Conservation (phyloP, 176 grass and related monocot genomes). For the Carex littledalei region DNA sequence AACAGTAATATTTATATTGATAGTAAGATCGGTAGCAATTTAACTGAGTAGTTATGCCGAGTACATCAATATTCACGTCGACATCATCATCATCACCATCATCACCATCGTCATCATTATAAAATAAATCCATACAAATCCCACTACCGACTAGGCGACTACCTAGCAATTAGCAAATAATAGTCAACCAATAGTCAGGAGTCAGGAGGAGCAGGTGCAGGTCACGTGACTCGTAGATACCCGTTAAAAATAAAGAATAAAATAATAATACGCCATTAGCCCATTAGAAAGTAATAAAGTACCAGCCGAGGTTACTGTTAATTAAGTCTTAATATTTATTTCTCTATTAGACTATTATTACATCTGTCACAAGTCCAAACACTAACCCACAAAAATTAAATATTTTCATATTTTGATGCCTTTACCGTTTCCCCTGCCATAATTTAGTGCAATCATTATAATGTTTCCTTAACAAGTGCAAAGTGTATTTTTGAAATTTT, state of each 20-base stretch:
- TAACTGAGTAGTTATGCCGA: too few species aligned
- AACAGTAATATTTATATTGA: too few species aligned
- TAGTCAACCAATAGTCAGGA: conserved; percentile 11
- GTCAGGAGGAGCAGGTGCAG: background rate
- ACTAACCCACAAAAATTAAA: background rate
- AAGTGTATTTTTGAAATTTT: background rate
- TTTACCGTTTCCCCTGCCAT: background rate
- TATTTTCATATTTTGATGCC: background rate
- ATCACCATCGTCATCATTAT: too few species aligned
- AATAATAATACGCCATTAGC: background rate
- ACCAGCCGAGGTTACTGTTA: background rate
- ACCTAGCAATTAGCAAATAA: background rate
- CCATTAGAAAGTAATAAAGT: background rate
- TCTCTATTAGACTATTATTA: background rate
- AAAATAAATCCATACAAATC: background rate
- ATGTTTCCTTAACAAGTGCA: background rate
- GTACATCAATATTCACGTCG: too few species aligned
- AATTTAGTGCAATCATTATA: background rate
- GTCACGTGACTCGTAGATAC: conserved; percentile 4
- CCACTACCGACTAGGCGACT: background rate
- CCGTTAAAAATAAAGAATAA: background rate
- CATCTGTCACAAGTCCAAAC: too few species aligned
- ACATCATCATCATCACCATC: too few species aligned
- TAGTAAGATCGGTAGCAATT: too few species aligned
- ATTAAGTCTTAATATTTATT: background rate